A percentile compares a stretch with the other conserved stretches of the same genome.
These are phyloP conservation scores for Ligustrum vulgare DNA, from an alignment of 257 asterid species.

Conservation along the genomic window DNA sequence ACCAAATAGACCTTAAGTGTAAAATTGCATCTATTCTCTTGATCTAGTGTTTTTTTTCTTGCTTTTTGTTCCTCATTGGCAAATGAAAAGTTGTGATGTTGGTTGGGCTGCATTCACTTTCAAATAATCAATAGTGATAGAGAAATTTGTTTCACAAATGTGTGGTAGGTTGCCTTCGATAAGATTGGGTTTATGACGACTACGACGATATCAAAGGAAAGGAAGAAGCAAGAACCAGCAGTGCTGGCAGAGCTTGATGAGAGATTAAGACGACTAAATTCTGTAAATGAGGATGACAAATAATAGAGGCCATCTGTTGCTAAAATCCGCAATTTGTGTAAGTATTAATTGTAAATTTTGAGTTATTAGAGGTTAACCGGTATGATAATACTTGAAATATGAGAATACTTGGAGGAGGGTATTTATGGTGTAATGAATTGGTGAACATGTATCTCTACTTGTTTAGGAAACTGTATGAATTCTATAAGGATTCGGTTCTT, in stretches of 20 bases:
- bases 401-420: background rate
- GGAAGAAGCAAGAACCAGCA: constrained; percentile 95
- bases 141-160: background rate
- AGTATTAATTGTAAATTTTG: too few relatives aligned
- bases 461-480: background rate
- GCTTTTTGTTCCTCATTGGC: background rate
- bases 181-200: constrained; percentile 81
- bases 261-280: constrained; percentile 68
- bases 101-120: background rate
- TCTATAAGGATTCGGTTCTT: background rate
- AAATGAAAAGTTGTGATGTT: background rate
- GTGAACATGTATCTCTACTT: background rate
- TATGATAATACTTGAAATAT: background rate
- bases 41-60: background rate
- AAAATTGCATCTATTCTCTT: background rate
- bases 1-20: too few relatives aligned
- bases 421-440: background rate
- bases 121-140: background rate
- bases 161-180: constrained; percentile 64
- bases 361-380: background rate
- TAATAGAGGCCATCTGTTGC: constrained; percentile 6
- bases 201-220: constrained; percentile 73
- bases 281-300: constrained; percentile 40
- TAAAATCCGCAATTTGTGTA: background rate
- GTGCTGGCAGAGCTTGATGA: constrained; percentile 96